Evolutionary conservation across 805 yeast genomes (phyloP), one percentile per base, ranked within the genome.

Genomic region (Priceomyces medius): DNA sequence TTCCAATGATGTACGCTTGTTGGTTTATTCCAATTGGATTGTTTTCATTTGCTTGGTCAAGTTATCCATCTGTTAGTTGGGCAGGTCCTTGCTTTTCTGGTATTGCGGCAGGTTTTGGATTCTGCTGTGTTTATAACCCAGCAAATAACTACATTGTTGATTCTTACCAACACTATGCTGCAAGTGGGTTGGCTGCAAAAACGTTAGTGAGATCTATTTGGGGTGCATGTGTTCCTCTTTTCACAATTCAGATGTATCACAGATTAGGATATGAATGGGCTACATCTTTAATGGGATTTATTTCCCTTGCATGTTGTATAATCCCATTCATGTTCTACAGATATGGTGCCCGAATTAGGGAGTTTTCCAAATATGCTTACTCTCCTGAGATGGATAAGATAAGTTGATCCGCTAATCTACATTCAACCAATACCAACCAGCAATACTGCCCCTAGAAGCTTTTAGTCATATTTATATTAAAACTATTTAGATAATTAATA

Each of bases 241-340:
- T 85, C 55, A 80, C 85, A n/a, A 78, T 80, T 26, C 90, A 84
- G 63, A 85, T 85, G 91, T 85, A 84, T 60, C 77, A 77, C 46
- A 78, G 70, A 40, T 63, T 85, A 54, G 90, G 90, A 3, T 71
- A 72, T 42, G 67, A 75, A 56, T 76, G 80, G 80, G 80, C 79
- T 3, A 47, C 75, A 1, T 53, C 71, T 3, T 63, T 77, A 46
- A 73, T 76, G 79, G 79, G 73, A 0, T 75, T 75, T 48, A 74
- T 76, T 28, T 64, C 79, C 1, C 63, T 76, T 46, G 80, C 77
- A 2, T 75, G 79, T 50, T 74, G 79, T 54, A 63, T 57, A 3
- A 74, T 76, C 53, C 80, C 80, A 20, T 75, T 55, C 46, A 54
- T 59, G 35, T 75, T 76, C 51, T 75, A 48, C 55, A 34, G 49